Evolutionary conservation across 768 basidiomycete species (phyloP), one percentile per base, ranked within the genome.

Genomic region (Termitomyces titanicus): DNA sequence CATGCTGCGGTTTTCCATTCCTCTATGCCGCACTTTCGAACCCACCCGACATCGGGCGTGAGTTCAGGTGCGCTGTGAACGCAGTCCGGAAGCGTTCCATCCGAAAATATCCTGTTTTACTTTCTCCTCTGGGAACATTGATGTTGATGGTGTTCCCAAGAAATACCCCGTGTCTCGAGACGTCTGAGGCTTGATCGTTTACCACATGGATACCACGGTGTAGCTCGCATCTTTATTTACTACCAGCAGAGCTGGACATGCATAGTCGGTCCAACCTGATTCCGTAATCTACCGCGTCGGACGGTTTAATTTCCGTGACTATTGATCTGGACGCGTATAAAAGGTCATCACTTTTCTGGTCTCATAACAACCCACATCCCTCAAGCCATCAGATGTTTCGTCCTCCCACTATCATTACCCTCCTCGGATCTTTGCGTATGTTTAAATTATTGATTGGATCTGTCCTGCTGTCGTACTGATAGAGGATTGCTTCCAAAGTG

Each of bases 371-470:
- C 20, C 35, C 34, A 5, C 34, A n/a, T 3, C 29, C 18, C 25
- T 31, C 37, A 18, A 24, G 13, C 20, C 38, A n/a, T 42, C 39
- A 40, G 33, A 59, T 59, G 58, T 22, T 38, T 46, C 29, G 15
- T 37, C 25, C 37, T 25, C 20, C 35, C 6, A 25, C 38, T 34
- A 13, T 43, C 33, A 8, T 24, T 38, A 12, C n/a, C 22, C 8
- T 43, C 11, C 17, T 58, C 33, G 45, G 50, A 43, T 58, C 53
- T 51, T 54, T 54, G 20, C 27, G 57, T 58, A 31, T 12, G 57
- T 47, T 34, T 17, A 35, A 24, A 25, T 4, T 29, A n/a, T 31
- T 42, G 33, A 29, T 38, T 15, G 18, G 38, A 38, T 52, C 13
- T 39, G 25, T 37, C 24, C 10, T 35, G 13, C 3, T 13, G 22